Evolutionary conservation across 192 early-diverging fungal species (phyloP).

Genomic region (Linnemannia elongata): DNA sequence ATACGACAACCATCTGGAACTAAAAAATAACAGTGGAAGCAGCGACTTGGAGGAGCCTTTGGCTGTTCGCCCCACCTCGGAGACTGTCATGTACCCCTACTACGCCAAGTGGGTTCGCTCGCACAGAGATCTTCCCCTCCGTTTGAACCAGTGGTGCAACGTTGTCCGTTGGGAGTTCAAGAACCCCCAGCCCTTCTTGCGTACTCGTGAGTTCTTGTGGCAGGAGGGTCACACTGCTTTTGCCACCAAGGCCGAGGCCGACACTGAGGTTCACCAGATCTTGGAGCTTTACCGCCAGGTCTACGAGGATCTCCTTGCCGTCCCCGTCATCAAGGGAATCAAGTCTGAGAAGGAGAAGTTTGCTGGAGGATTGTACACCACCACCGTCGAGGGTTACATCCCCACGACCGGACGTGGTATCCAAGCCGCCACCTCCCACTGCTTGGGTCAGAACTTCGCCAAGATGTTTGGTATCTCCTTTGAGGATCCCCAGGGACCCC

Average conservation of each 20-base stretch:
- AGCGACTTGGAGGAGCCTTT: slow-evolving; percentile 96
- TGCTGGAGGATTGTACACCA: slow-evolving; percentile 97
- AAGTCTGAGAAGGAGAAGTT: slow-evolving; percentile 99
- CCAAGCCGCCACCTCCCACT: slow-evolving; percentile 98
- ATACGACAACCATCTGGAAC: not conserved
- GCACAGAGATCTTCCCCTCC: slow-evolving; percentile 96
- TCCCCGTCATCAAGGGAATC: slow-evolving; percentile 95
- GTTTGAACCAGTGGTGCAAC: slow-evolving; percentile 99
- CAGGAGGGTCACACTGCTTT: slow-evolving; percentile 99
- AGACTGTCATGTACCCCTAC: slow-evolving; percentile 99
- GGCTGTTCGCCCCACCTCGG: slow-evolving; percentile 98
- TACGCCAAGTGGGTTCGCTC: slow-evolving; percentile 98
- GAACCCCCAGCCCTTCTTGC: slow-evolving; percentile 98
- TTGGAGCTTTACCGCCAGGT: slow-evolving; percentile 96
- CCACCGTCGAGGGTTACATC: slow-evolving; percentile 98
- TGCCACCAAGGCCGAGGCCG: slow-evolving; percentile 90
- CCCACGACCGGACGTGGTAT: slow-evolving; percentile 97
- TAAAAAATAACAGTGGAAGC: slow-evolving; percentile 68
- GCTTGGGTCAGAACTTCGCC: slow-evolving; percentile 99
- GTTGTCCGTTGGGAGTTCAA: slow-evolving; percentile 99
- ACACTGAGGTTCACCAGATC: slow-evolving; percentile 89
- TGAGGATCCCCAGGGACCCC: slow-evolving; percentile 82
- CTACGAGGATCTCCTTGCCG: slow-evolving; percentile 96
- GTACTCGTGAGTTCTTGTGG: slow-evolving; percentile 99
- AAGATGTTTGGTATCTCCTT: slow-evolving; percentile 98